Percentiles rank a stretch among this genome's conserved stretches.
phyloP scores from a whole-genome alignment of 1,139 yeast genomes.

The Kodamaea derodonti region DNA sequence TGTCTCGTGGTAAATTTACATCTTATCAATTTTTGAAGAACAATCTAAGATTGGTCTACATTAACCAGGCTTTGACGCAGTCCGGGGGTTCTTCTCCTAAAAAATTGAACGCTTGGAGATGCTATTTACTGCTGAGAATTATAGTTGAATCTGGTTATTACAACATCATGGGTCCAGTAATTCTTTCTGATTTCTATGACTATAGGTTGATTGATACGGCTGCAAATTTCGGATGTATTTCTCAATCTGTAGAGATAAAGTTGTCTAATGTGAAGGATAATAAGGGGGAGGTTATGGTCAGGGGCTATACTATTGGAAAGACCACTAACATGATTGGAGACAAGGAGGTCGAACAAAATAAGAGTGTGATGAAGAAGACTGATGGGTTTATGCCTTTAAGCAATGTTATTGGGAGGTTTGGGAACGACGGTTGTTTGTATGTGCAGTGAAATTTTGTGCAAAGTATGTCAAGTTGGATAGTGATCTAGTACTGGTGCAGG shows the following conservation, averaged over 20 bases:
- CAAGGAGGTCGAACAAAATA: slow-evolving; percentile 14
- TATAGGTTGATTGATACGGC: slow-evolving; percentile 39
- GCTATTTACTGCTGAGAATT: slow-evolving; percentile 46
- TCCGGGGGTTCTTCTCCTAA: slow-evolving; percentile 16
- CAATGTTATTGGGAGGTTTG: slow-evolving; percentile 54
- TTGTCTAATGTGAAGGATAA: slow-evolving; percentile 29
- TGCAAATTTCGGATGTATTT: slow-evolving; percentile 38
- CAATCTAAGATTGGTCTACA: slow-evolving; percentile 38
- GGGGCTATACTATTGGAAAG: slow-evolving; percentile 70
- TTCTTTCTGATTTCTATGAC: slow-evolving; percentile 60
- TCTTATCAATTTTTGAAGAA: slow-evolving; percentile 9
- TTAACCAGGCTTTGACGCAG: slow-evolving; percentile 22
- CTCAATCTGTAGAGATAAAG: slow-evolving; percentile 50
- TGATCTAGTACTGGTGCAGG: no score
- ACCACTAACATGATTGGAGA: slow-evolving; percentile 19
- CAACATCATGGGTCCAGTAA: slow-evolving; percentile 54
- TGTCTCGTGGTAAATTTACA: slow-evolving; percentile 30
- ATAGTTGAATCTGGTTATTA: slow-evolving; percentile 48
- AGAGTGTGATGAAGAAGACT: slow-evolving; percentile 31
- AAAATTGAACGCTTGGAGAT: slow-evolving; percentile 41
- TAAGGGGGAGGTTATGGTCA: slow-evolving; percentile 49
- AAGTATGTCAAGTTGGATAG: no score
- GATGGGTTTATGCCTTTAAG: slow-evolving; percentile 65
- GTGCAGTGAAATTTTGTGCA: no score
- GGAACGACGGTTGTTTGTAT: slow-evolving; percentile 71